Evolutionary conservation across 2,329 filamentous ascomycete genomes (phyloP).

Genomic region (Aspergillus versicolor): DNA sequence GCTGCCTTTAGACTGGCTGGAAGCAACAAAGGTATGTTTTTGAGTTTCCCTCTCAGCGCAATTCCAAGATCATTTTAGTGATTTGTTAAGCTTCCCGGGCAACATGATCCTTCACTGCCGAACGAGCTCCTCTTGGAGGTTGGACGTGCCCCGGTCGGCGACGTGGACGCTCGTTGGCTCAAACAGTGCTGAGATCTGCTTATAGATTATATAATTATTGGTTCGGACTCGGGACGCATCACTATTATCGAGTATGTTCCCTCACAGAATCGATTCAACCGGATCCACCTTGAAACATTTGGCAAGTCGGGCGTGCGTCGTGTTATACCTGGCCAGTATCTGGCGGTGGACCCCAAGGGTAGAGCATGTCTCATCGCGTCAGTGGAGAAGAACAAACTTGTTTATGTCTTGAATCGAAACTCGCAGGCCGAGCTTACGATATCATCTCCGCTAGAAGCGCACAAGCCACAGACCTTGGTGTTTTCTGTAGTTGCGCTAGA

Average conservation of each 20-base stretch:
- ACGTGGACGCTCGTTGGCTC: constrained; percentile 29
- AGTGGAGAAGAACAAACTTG: constrained; percentile 98
- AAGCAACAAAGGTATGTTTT: constrained; percentile 83
- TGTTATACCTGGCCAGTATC: constrained; percentile 92
- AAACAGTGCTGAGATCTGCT: constrained; percentile 42
- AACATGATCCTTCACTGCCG: constrained; percentile 45
- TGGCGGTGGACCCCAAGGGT: constrained; percentile 93
- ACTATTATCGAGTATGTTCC: constrained; percentile 90
- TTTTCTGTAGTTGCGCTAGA: constrained; percentile 86
- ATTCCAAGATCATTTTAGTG: constrained; percentile 63
- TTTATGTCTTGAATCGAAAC: constrained; percentile 96
- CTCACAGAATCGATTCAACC: constrained; percentile 80
- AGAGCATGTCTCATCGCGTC: constrained; percentile 92
- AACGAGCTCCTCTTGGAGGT: constrained; percentile 28
- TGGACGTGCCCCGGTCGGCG: constrained; percentile 36
- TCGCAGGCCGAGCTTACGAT: constrained; percentile 93
- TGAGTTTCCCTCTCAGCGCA: constrained; percentile 16
- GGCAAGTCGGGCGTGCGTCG: constrained; percentile 94
- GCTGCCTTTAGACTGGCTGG: constrained; percentile 89
- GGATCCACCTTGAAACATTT: constrained; percentile 94
- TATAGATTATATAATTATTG: constrained; percentile 91
- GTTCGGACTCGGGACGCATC: constrained; percentile 93
- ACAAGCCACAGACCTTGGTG: constrained; percentile 87
- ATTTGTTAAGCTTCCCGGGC: constrained; percentile 63
- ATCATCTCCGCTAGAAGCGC: constrained; percentile 92